These are phyloP conservation scores for Mycosphaerella arachidis DNA, from an alignment of 2,329 filamentous ascomycete species.

Conservation along the genomic window DNA sequence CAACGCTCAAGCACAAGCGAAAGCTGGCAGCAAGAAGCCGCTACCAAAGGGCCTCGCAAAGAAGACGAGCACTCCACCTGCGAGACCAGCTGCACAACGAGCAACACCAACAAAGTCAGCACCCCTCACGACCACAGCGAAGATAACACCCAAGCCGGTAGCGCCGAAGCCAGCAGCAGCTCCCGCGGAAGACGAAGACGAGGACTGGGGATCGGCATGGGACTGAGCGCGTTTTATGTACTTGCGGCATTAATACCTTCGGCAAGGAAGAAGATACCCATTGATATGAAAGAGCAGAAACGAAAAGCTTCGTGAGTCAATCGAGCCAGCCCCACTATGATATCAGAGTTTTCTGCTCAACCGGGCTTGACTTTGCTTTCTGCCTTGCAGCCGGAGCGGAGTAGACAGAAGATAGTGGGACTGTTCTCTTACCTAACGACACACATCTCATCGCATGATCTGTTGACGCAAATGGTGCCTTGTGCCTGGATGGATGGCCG, in stretches of 20 bases:
- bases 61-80: slow-evolving; percentile 37
- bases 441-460: neutral
- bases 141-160: slow-evolving; percentile 2
- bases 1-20: slow-evolving; percentile 76
- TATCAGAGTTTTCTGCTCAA: neutral
- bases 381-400: too few species aligned
- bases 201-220: slow-evolving; percentile 41
- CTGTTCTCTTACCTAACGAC: neutral
- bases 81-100: slow-evolving; percentile 24
- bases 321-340: neutral
- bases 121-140: slow-evolving; percentile 21
- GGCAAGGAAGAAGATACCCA: neutral
- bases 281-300: neutral
- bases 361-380: too few species aligned
- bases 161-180: slow-evolving; percentile 19
- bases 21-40: slow-evolving; percentile 58
- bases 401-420: too few species aligned
- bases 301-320: neutral
- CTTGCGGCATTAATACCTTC: neutral
- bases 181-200: slow-evolving; percentile 35
- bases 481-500: neutral
- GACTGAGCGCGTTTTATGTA: slow-evolving; percentile 14
- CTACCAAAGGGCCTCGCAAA: slow-evolving; percentile 82
- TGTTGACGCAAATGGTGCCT: neutral
- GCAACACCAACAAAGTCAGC: slow-evolving; percentile 24